Conservation (phyloP, 805 yeast species). For the Metschnikowia henanensis region DNA sequence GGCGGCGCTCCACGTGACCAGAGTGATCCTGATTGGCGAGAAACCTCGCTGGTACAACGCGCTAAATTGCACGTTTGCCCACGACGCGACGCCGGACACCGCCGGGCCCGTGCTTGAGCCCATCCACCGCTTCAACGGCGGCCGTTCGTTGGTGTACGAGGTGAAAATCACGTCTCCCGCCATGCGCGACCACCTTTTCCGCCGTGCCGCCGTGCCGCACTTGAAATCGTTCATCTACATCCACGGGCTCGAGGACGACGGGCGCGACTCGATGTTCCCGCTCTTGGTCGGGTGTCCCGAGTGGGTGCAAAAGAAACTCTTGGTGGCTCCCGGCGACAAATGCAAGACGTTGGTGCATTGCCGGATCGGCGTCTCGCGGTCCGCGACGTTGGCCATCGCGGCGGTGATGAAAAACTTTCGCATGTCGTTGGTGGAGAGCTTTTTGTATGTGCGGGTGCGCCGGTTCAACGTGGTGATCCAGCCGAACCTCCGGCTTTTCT, state of each 20-base stretch:
- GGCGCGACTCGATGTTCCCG: conserved; percentile 33
- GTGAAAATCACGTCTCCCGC: conserved; percentile 11
- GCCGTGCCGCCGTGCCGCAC: conserved; percentile 11
- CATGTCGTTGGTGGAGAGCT: conserved; percentile 15
- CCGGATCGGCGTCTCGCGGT: conserved; percentile 18
- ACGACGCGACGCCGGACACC: conserved; percentile 11
- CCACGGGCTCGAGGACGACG: conserved; percentile 39
- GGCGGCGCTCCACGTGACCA: conserved; percentile 23
- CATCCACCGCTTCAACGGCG: conserved; percentile 14
- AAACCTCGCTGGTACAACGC: conserved; percentile 31
- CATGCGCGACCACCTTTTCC: conserved; percentile 10
- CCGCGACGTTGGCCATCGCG: conserved; percentile 15
- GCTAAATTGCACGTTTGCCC: conserved; percentile 9
- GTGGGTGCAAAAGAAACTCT: conserved; percentile 28
- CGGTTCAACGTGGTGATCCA: conserved; percentile 30
- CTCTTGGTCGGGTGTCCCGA: conserved; percentile 31
- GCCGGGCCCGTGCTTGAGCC: conserved; percentile 12
- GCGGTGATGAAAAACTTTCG: conserved; percentile 15
- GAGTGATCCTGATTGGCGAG: conserved; percentile 37
- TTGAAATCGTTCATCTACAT: conserved; percentile 26
- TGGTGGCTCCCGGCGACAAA: conserved; percentile 20
- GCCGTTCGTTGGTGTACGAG: conserved; percentile 12
- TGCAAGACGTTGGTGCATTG: conserved; percentile 14
- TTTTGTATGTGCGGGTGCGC: conserved; percentile 16
- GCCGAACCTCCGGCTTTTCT: conserved; percentile 42